phyloP scores from a whole-genome alignment of 2,329 filamentous ascomycete species.

The Achaetomium macrosporum region DNA sequence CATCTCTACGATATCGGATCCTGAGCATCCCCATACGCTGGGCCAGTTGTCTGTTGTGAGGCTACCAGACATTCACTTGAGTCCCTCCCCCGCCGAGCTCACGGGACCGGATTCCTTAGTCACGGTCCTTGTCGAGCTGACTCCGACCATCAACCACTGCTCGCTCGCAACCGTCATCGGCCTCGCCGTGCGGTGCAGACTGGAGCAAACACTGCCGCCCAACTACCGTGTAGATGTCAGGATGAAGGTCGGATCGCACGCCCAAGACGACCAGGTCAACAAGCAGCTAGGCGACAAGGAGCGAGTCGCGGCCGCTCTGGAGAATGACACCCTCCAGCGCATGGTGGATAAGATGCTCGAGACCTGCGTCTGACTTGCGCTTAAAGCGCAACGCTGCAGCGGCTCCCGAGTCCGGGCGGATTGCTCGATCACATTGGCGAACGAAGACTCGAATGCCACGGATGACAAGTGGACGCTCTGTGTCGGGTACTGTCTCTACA shows the following conservation, averaged over 20 bases:
- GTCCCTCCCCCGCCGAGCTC: constrained; percentile 52
- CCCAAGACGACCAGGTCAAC: constrained; percentile 89
- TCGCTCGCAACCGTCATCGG: constrained; percentile 95
- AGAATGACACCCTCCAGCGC: constrained; percentile 84
- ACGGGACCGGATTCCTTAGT: constrained; percentile 53
- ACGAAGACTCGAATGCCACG: background rate
- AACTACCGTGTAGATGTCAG: constrained; percentile 88
- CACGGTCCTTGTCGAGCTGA: constrained; percentile 80
- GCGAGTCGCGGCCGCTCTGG: constrained; percentile 85
- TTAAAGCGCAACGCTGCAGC: background rate
- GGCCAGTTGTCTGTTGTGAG: constrained; percentile 93
- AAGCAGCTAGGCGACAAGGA: constrained; percentile 97
- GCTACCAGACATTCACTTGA: constrained; percentile 84
- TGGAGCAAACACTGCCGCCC: constrained; percentile 86
- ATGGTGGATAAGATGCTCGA: constrained; percentile 92
- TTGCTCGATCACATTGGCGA: background rate
- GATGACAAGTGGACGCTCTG: background rate
- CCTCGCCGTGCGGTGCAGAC: constrained; percentile 80
- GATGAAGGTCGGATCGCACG: constrained; percentile 95
- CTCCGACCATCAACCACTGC: constrained; percentile 95
- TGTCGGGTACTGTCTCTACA: background rate
- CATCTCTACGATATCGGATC: constrained; percentile 90
- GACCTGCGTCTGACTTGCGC: constrained; percentile 57
- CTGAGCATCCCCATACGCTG: constrained; percentile 90
- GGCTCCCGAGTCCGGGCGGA: background rate